Evolutionary conservation across 176 grass and related monocot species (phyloP), one percentile per base, ranked within the genome.

Genomic region (Aegilops speltoides): DNA sequence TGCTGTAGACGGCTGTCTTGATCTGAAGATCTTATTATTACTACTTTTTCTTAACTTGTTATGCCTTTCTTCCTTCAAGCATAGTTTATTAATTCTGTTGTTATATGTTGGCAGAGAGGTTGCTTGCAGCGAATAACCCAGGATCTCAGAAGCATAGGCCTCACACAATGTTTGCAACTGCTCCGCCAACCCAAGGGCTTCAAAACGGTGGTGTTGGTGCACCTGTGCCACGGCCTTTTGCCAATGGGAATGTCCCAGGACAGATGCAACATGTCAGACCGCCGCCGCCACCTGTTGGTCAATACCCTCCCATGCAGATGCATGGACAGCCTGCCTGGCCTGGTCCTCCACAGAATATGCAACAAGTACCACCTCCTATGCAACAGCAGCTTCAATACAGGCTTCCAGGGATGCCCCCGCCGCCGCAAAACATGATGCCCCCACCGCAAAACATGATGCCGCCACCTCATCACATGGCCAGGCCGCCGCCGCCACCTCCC

Each of bases 151-250:
- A 86, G 89, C 89, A 93, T 68, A 81, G 94, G 22, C 89, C 91
- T 8, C 94, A 93, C 83, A 99, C 94, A 14, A 70, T 96, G 86
- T 99, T 99, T 85, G 94, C 94, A 33, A 99, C 94, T 79, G 97
- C 92, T 24, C 97, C 90, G 0, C 94, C 97, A 96, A 17, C 87
- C 63, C 92, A 88, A 52, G 89, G 86, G 23, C 83, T 86, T 70
- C 41, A 83, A 34, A 95, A 87, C 70, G 87, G 93, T 31, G 75
- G 74, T 41, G 62, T 85, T 82, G 76, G 81, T 72, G 66, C 73
- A 16, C 81, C 89, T 59, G 82, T 93, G 71, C 92, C 97, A 3
- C 82, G 89, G 8, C 90, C 92, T 67, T 99, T 89, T 68, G 65
- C 75, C 86, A 98, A 98, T 77, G 93, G 92, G 37, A 76, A 84